These are phyloP conservation scores for Lactarius hatsudake DNA, from an alignment of 768 basidiomycete species.

Conservation along the genomic window DNA sequence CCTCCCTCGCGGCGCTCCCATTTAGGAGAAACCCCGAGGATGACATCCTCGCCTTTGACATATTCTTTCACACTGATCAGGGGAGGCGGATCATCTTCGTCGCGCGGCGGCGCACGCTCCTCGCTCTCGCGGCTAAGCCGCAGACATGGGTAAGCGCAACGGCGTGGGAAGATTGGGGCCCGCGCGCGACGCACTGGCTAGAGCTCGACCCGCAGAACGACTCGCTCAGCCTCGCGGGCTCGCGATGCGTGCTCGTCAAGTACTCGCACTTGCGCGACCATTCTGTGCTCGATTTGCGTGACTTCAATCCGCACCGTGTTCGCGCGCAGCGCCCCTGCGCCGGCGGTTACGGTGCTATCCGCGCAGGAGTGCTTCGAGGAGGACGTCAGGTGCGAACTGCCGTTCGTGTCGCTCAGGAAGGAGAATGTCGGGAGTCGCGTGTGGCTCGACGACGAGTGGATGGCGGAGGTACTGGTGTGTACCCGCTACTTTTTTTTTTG, in stretches of 20 bases:
- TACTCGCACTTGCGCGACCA: constrained; percentile 18
- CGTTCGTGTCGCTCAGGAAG: constrained; percentile 17
- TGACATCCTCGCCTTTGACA: constrained; percentile 16
- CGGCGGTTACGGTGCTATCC: constrained; percentile 1
- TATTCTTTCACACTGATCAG: background rate
- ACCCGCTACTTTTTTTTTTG: no score
- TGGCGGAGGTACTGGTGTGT: constrained; percentile 18
- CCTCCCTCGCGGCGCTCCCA: constrained; percentile 5
- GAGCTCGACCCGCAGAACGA: constrained; percentile 19
- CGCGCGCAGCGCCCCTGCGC: background rate
- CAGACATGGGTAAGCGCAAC: background rate
- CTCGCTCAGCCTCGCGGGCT: constrained; percentile 20
- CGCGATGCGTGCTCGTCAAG: constrained; percentile 19
- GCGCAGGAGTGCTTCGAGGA: constrained; percentile 20
- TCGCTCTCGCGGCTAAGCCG: constrained; percentile 1
- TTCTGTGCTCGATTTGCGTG: constrained; percentile 14
- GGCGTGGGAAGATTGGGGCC: constrained; percentile 22
- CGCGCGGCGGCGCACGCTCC: constrained; percentile 12
- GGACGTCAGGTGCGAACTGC: constrained; percentile 18
- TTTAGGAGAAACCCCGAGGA: constrained; percentile 18
- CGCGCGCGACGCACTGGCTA: constrained; percentile 21
- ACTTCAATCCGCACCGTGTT: constrained; percentile 19
- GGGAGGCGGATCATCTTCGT: constrained; percentile 20
- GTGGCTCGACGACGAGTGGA: constrained; percentile 20
- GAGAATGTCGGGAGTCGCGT: constrained; percentile 15